Percentiles rank a stretch among this genome's conserved stretches.
Conservation (phyloP, 1,139 yeast species). For the Meyerozyma guilliermondii region DNA sequence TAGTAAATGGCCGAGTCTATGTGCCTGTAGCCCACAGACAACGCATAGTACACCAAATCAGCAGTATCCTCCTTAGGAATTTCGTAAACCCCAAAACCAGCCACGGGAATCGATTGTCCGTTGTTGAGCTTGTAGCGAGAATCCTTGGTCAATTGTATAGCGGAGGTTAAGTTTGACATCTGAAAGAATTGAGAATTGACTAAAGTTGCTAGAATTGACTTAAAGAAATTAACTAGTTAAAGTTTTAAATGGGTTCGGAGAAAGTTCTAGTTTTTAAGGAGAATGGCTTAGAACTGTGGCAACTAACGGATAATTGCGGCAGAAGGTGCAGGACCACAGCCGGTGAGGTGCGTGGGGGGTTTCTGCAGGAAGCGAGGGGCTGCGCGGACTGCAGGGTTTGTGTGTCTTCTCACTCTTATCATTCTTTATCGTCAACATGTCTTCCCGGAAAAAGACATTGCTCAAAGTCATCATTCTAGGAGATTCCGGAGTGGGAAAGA, state of each 20-base stretch:
- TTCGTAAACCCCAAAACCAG: conserved; percentile 57
- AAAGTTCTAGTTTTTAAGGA: no score
- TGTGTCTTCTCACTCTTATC: neutral
- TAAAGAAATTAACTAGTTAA: no score
- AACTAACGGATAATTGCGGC: no score
- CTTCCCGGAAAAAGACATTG: conserved; percentile 81
- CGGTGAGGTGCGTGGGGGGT: neutral
- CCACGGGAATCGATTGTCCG: conserved; percentile 43
- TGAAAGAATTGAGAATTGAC: neutral
- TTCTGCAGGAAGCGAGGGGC: neutral
- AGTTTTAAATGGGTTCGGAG: neutral
- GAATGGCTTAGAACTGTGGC: no score
- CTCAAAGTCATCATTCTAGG: conserved; percentile 93
- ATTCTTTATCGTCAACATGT: conserved; percentile 37
- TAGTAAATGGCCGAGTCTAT: conserved; percentile 59
- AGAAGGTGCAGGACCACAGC: no score
- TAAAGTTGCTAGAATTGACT: neutral
- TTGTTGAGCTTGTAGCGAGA: conserved; percentile 29
- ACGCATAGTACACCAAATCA: conserved; percentile 43
- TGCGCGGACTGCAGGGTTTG: neutral
- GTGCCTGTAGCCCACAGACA: conserved; percentile 66
- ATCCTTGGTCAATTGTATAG: conserved; percentile 26
- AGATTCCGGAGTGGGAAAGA: conserved; percentile 97
- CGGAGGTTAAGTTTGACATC: conserved; percentile 21
- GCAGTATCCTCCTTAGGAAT: conserved; percentile 37